Evolutionary conservation across 2,329 filamentous ascomycete genomes (phyloP), one percentile per base, ranked within the genome.

Genomic region (Ceratocystis papillata): DNA sequence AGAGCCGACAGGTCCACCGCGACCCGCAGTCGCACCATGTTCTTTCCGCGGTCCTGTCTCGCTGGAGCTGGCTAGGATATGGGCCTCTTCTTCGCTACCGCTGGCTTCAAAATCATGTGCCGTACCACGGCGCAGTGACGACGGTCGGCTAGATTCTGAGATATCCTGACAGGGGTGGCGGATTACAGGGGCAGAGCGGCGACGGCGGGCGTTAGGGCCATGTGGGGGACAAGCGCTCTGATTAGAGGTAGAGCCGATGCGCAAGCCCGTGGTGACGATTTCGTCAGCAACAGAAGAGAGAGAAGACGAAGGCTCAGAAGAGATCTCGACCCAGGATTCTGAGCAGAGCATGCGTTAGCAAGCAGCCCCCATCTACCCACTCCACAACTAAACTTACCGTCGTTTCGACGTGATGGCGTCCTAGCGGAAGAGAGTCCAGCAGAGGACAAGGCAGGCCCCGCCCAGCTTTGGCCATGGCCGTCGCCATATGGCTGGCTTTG

Each of bases 281-380:
- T 96, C 92, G 70, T 96, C 91, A 69, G 83, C 83, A 73, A 87
- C 85, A 65, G 85, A 96, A 22, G 92, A 96, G 12, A 96, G 79
- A 15, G 92, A 96, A 1, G 93, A 96, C 0, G 93, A 96, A 6
- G 93, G 91, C 71, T 94, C 90, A 3, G 93, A 96, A 60, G 88
- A 85, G 68, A 99, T 86, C 75, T 99, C 93, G 71, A 97, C 85
- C 94, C 94, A 99, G 7, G 94, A 96, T 78, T 97, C 94, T 92
- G 12, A 41, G 37, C 12, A 41, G 37, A 12, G 10, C 4, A 41
- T 15, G 37, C 37, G 37, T 41, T 41, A 41, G 37, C 37, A 8
- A 41, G 37, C 37, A 12, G 12, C 3, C 37, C 37, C 37, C 37
- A 41, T 12, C 37, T 10, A 41, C 2, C 33, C 8, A 37, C 33